A percentile compares a stretch with the other conserved stretches of the same genome.
phyloP scores from a whole-genome alignment of 306 rosid genomes.

The Benincasa hispida region DNA sequence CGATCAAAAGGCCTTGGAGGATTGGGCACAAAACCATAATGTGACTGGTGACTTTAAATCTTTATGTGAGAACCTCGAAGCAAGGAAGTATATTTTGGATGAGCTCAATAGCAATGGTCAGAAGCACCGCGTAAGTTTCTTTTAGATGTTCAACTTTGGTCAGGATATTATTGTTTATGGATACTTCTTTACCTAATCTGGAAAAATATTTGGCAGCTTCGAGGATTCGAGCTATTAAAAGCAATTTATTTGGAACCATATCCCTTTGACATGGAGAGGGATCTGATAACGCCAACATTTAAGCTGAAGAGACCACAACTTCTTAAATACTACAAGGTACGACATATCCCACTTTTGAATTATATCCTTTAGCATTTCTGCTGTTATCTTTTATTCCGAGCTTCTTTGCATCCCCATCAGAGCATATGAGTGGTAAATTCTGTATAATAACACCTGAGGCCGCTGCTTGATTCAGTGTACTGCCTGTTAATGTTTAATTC shows the following conservation, averaged over 20 bases:
- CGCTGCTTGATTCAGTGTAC: not conserved
- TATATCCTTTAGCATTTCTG: not conserved
- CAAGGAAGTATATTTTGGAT: constrained; percentile 64
- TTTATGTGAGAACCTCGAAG: constrained; percentile 52
- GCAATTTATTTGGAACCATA: constrained; percentile 72
- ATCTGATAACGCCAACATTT: constrained; percentile 77
- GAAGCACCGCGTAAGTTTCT: constrained; percentile 49
- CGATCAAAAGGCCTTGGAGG: constrained; percentile 54
- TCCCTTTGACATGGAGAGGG: constrained; percentile 87
- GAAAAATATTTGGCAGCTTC: constrained; percentile 39
- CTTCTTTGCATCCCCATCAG: not conserved
- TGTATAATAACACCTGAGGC: not conserved
- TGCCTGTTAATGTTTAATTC: not conserved
- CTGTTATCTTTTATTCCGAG: not conserved
- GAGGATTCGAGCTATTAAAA: constrained; percentile 80
- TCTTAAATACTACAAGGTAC: constrained; percentile 65
- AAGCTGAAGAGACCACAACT: constrained; percentile 80
- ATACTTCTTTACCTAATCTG: constrained; percentile 2
- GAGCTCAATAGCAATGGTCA: constrained; percentile 64
- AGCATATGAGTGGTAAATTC: not conserved
- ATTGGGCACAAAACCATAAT: constrained; percentile 56
- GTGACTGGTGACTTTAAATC: constrained; percentile 49
- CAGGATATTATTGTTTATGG: not conserved
- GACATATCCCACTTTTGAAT: not conserved
- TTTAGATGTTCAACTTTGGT: not conserved